Percentiles rank a stretch among this genome's conserved stretches.
phyloP scores from a whole-genome alignment of 2,329 filamentous ascomycete genomes.

The Penicillium sclerotiorum region DNA sequence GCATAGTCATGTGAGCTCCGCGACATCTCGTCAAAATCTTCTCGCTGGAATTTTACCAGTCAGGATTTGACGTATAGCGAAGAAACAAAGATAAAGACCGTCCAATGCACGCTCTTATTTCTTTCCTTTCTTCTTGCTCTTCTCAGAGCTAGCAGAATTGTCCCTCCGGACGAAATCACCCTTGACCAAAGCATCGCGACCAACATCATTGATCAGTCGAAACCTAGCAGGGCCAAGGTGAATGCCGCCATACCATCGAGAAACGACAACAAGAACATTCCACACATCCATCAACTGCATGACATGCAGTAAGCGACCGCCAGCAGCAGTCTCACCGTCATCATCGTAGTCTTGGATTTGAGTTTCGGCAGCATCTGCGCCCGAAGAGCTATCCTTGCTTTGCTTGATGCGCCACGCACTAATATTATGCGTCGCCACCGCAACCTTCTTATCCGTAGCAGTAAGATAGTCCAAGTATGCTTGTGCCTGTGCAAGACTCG shows the following conservation, averaged over 20 bases:
- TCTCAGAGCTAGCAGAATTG: conserved; percentile 44
- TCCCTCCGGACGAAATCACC: conserved; percentile 67
- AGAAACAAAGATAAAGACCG: no score
- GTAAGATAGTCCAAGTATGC: conserved; percentile 74
- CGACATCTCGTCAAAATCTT: no score
- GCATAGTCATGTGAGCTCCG: no score
- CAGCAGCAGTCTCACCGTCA: conserved; percentile 92
- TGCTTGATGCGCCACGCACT: conserved; percentile 82
- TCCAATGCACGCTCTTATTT: conserved; percentile 29
- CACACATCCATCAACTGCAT: conserved; percentile 95
- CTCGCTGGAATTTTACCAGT: no score
- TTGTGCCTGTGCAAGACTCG: conserved; percentile 70
- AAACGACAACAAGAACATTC: conserved; percentile 90
- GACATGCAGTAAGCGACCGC: conserved; percentile 79
- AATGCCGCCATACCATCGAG: conserved; percentile 92
- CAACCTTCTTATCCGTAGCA: conserved; percentile 78
- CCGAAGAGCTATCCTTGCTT: conserved; percentile 17
- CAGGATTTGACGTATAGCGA: no score
- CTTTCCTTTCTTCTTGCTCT: conserved; percentile 57
- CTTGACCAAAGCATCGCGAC: conserved; percentile 79
- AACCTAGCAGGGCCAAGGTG: conserved; percentile 88
- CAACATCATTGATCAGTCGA: conserved; percentile 82
- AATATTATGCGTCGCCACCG: conserved; percentile 92
- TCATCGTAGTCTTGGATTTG: conserved; percentile 90
- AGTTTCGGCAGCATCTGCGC: conserved; percentile 47